These are phyloP conservation scores for Cornus controversa DNA, from an alignment of 148 eudicot genomes.

Conservation along the genomic window DNA sequence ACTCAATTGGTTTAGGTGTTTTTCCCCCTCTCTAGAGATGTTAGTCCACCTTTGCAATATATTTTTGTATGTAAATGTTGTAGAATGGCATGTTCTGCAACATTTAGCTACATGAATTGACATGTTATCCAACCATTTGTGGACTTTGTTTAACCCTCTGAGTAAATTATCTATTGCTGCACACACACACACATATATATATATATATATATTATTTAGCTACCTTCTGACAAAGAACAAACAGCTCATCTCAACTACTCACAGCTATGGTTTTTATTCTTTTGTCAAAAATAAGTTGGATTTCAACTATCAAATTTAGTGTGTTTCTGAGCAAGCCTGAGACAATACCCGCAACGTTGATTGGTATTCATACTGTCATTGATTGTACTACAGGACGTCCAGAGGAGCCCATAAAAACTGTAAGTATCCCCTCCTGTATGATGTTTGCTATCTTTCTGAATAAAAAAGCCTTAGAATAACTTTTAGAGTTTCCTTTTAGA, in stretches of 20 bases:
- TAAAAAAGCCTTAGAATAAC: neutral
- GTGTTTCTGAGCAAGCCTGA: conserved; percentile 70
- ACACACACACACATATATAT: no score
- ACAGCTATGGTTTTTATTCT: no score
- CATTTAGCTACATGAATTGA: no score
- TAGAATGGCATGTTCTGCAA: neutral
- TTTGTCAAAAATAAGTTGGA: neutral
- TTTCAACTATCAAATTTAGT: neutral
- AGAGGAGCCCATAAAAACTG: conserved; percentile 97
- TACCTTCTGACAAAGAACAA: no score
- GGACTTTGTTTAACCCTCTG: neutral
- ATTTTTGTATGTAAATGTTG: neutral
- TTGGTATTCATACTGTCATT: conserved; percentile 88
- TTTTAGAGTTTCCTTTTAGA: neutral
- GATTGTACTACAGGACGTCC: conserved; percentile 99
- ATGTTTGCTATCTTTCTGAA: neutral
- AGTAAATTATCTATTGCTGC: neutral
- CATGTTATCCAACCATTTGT: neutral
- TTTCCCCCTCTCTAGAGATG: neutral
- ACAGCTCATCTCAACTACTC: no score
- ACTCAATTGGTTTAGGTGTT: neutral
- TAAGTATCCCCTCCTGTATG: conserved; percentile 25
- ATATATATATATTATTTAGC: no score
- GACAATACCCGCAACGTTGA: conserved; percentile 90
- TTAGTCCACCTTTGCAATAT: no score